These are phyloP conservation scores for Aspergillus baeticus DNA, from an alignment of 495 filamentous ascomycete species.

Conservation along the genomic window DNA sequence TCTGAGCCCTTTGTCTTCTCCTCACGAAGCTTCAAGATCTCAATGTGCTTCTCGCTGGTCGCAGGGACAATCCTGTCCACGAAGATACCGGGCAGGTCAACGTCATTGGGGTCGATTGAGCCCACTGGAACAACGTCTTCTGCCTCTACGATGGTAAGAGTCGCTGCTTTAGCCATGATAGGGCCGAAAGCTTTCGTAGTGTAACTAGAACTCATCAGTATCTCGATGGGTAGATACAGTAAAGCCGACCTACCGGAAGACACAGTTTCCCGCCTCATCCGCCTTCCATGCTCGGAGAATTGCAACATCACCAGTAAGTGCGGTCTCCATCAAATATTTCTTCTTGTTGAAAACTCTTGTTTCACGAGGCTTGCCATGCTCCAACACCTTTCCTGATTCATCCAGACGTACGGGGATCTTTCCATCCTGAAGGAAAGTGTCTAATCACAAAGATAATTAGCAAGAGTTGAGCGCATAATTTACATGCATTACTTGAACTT, in stretches of 20 bases:
- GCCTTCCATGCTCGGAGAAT: conserved; percentile 87
- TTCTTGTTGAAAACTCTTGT: conserved; percentile 83
- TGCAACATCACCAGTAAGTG: conserved; percentile 81
- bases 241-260: conserved; percentile 66
- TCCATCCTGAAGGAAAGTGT: conserved; percentile 79
- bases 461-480: no score
- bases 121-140: conserved; percentile 86
- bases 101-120: conserved; percentile 72
- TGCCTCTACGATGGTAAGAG: conserved; percentile 86
- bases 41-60: conserved; percentile 73
- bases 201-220: conserved; percentile 31
- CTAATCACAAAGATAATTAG: conserved; percentile 14
- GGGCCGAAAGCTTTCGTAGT: conserved; percentile 69
- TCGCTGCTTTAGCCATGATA: conserved; percentile 85
- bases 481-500: no score
- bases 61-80: conserved; percentile 81
- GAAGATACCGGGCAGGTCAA: conserved; percentile 88
- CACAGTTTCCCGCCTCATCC: conserved; percentile 84
- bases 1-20: conserved; percentile 46
- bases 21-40: conserved; percentile 73
- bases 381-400: conserved; percentile 66
- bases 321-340: conserved; percentile 80
- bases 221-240: not conserved
- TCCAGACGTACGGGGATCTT: conserved; percentile 78
- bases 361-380: conserved; percentile 73